Percentiles rank a stretch among this genome's conserved stretches.
These are phyloP conservation scores for Gardenia jasminoides DNA, from an alignment of 257 asterid species.

Conservation along the genomic window DNA sequence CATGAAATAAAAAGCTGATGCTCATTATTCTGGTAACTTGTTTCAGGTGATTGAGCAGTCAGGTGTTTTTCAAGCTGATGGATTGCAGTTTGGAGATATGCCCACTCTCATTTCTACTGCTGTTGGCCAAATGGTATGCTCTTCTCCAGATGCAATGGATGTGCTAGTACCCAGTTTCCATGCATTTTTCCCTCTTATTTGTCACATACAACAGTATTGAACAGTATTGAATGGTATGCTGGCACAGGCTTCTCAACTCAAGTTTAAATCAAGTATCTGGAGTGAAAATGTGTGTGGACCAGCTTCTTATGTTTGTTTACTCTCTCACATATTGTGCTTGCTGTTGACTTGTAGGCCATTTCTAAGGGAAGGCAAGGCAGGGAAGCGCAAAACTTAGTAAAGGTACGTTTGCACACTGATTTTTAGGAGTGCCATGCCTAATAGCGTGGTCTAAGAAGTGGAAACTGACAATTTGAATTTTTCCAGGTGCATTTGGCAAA, in stretches of 20 bases:
- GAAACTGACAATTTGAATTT: slow-evolving; percentile 13
- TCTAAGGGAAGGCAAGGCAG: slow-evolving; percentile 96
- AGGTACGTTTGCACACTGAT: slow-evolving; percentile 38
- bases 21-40: slow-evolving; percentile 6
- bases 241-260: not conserved
- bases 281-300: not conserved
- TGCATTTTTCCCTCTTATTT: not conserved
- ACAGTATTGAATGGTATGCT: not conserved
- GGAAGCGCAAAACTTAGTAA: slow-evolving; percentile 78
- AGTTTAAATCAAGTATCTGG: not conserved
- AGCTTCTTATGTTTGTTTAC: not conserved
- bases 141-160: not conserved
- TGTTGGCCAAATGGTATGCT: slow-evolving; percentile 79
- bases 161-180: no score
- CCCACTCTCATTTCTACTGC: slow-evolving; percentile 73
- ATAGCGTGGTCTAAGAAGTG: slow-evolving; percentile 11
- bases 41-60: slow-evolving; percentile 82
- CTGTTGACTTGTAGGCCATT: slow-evolving; percentile 49
- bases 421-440: not conserved
- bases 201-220: no score
- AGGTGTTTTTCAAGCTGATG: slow-evolving; percentile 57
- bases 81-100: slow-evolving; percentile 42
- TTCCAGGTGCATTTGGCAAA: slow-evolving; percentile 87
- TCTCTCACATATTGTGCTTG: not conserved
- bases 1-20: not conserved